phyloP scores from a whole-genome alignment of 2,329 filamentous ascomycete genomes.

The Clathrospora elynae region DNA sequence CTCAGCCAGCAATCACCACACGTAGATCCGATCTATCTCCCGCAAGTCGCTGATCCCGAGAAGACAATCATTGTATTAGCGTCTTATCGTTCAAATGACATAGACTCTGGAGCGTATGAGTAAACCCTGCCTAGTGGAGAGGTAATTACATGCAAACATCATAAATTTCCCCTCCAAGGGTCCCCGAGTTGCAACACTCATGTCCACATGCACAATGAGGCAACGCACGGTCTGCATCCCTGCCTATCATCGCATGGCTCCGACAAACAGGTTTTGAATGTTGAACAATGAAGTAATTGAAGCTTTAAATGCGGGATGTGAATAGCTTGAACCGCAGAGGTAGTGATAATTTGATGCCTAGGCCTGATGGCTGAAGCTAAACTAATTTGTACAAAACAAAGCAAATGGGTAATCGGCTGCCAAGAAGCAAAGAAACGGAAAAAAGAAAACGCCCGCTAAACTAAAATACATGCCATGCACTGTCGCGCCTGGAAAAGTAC shows the following conservation, averaged over 20 bases:
- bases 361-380: constrained; percentile 8
- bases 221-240: constrained; percentile 13
- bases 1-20: too few relatives aligned
- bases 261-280: too few relatives aligned
- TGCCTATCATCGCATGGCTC: too few relatives aligned
- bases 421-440: constrained; percentile 8
- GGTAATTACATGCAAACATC: constrained; percentile 34
- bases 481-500: constrained; percentile 12
- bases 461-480: constrained; percentile 31
- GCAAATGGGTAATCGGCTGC: constrained; percentile 20
- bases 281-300: too few relatives aligned
- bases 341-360: constrained; percentile 6
- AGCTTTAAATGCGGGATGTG: too few relatives aligned
- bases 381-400: constrained; percentile 12
- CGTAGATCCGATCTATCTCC: too few relatives aligned
- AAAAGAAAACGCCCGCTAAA: constrained; percentile 43
- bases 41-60: too few relatives aligned
- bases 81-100: too few relatives aligned
- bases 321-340: constrained; percentile 4
- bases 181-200: too few relatives aligned
- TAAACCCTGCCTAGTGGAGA: background rate
- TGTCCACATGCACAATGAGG: too few relatives aligned
- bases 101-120: too few relatives aligned
- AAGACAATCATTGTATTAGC: too few relatives aligned
- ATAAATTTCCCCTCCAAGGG: constrained; percentile 10